Base-by-base conservation (phyloP, 2,329 filamentous ascomycete species). In the Ophiostoma australiae region DNA sequence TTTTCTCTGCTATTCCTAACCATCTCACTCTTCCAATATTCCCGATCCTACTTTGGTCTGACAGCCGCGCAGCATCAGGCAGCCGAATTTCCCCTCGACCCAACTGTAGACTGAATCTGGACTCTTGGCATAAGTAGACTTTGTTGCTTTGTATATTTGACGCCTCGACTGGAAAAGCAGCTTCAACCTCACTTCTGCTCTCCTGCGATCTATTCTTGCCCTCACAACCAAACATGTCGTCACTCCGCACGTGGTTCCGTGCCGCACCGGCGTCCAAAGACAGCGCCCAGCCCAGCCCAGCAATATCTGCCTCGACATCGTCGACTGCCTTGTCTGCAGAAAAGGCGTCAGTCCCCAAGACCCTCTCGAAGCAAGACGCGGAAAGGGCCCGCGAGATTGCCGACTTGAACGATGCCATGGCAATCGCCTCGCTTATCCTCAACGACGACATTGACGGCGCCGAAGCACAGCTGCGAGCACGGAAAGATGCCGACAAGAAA, bases 371-470 rank as follows among this genome's bases (percentile, higher is more conserved):
- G 13, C 31, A 55, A 31, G 73, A 78, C 52, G 69, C 72, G 48
- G 58, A 74, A 5, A 72, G 70, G 4, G 77, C 80, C 44, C 77
- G 79, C 15, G 85, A 88, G 76, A 81, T 84, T 73, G 80, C 80
- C 61, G 82, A 89, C 76, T 84, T 91, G 74, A 80, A 84, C 74
- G 84, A 86, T 75, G 89, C 87, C 74, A 85, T 90, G 82, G 79
- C 77, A 78, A 90, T 91, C 55, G 88, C 90, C 4, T 84, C 86
- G 10, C 82, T 91, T 71, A 92, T 97, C 75, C 90, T 97, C 84
- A 90, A 95, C 77, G 93, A 97, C 80, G 93, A 98, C 80, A 90
- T 98, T 72, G 91, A 93, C 48, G 89, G 87, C 55, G 95, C 95
- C 6, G 92, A 96, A 80, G 84, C 84, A 72, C 87, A 88, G 65